Conservation (phyloP, 495 filamentous ascomycete genomes). For the Penicillium canescens region DNA sequence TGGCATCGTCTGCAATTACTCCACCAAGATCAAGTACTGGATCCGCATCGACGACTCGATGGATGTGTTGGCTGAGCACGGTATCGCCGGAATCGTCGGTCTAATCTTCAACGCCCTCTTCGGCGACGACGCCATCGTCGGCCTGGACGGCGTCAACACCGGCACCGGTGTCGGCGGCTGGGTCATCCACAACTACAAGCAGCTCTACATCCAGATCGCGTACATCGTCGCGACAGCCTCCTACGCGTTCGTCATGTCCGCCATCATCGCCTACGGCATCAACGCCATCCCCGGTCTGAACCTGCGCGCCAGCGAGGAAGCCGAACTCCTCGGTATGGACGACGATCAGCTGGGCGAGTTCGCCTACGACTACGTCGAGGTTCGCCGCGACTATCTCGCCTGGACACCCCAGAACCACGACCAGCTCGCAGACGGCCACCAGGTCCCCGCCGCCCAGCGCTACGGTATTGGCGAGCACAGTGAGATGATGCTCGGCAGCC, state of each 20-base stretch:
- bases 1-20: conserved; percentile 87
- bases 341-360: conserved; percentile 99
- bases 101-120: conserved; percentile 93
- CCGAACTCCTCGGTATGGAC: conserved; percentile 98
- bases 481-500: conserved; percentile 67
- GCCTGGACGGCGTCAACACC: conserved; percentile 89
- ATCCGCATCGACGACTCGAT: conserved; percentile 93
- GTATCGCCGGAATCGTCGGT: conserved; percentile 88
- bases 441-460: conserved; percentile 66
- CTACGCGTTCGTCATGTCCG: conserved; percentile 84
- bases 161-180: conserved; percentile 73
- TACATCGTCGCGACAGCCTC: conserved; percentile 74
- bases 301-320: conserved; percentile 89
- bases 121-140: conserved; percentile 83
- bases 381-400: conserved; percentile 93
- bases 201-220: conserved; percentile 89
- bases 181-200: conserved; percentile 83
- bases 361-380: conserved; percentile 99
- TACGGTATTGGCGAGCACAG: conserved; percentile 83
- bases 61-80: conserved; percentile 99
- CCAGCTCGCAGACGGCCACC: conserved; percentile 59
- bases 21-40: conserved; percentile 97
- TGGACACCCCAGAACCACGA: conserved; percentile 87
- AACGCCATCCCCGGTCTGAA: conserved; percentile 87
- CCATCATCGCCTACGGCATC: conserved; percentile 79